Percentiles rank a stretch among this genome's conserved stretches.
These are phyloP conservation scores for Apodospora peruviana DNA, from an alignment of 495 filamentous ascomycete genomes.

Conservation along the genomic window DNA sequence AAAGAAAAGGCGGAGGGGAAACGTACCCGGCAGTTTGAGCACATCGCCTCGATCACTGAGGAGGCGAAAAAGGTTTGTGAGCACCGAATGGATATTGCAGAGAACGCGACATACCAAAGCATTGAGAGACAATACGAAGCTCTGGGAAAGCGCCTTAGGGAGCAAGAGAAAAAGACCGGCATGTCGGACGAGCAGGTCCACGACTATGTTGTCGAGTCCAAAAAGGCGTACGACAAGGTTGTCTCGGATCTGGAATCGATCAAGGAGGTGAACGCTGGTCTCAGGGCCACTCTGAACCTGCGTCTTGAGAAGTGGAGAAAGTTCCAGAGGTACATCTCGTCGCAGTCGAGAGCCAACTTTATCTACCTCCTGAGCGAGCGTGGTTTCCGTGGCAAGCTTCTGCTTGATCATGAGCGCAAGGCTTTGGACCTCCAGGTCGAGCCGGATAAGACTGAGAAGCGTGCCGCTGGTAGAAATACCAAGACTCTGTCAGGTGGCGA, in stretches of 20 bases:
- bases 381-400: slow-evolving; percentile 75
- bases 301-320: slow-evolving; percentile 71
- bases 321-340: slow-evolving; percentile 79
- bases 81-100: slow-evolving; percentile 58
- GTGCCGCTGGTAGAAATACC: slow-evolving; percentile 65
- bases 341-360: slow-evolving; percentile 78
- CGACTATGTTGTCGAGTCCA: slow-evolving; percentile 28
- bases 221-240: slow-evolving; percentile 31
- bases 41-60: slow-evolving; percentile 48
- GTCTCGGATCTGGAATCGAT: slow-evolving; percentile 37
- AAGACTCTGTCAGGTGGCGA: slow-evolving; percentile 93
- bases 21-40: slow-evolving; percentile 37
- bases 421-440: slow-evolving; percentile 72
- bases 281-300: slow-evolving; percentile 62
- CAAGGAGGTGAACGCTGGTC: slow-evolving; percentile 44
- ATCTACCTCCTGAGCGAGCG: slow-evolving; percentile 81
- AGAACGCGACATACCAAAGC: slow-evolving; percentile 57
- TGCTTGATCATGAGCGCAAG: slow-evolving; percentile 68
- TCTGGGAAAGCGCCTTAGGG: slow-evolving; percentile 49
- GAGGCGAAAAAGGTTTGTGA: slow-evolving; percentile 53
- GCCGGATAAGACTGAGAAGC: slow-evolving; percentile 69
- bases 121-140: slow-evolving; percentile 60
- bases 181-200: slow-evolving; percentile 63
- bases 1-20: slow-evolving; percentile 41
- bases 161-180: slow-evolving; percentile 37